Conservation (phyloP, 805 yeast species). For the Kazachstania kunashirensis region DNA sequence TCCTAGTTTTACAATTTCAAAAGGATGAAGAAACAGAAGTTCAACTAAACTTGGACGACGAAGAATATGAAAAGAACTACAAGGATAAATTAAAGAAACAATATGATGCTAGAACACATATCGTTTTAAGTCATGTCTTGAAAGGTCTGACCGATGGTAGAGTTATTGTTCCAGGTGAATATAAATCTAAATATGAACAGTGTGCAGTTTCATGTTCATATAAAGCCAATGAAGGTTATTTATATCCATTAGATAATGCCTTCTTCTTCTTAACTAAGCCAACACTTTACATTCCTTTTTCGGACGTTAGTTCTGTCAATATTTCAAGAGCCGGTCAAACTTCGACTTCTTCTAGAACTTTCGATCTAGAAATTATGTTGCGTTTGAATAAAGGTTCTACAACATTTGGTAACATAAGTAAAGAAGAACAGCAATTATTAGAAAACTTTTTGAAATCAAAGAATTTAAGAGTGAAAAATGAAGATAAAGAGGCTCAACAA, state of each 20-base stretch:
- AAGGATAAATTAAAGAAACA: slow-evolving; percentile 61
- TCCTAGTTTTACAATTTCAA: slow-evolving; percentile 78
- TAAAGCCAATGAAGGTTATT: slow-evolving; percentile 90
- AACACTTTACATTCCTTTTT: slow-evolving; percentile 78
- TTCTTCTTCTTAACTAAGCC: slow-evolving; percentile 89
- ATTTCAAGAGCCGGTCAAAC: slow-evolving; percentile 86
- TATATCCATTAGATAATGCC: slow-evolving; percentile 88
- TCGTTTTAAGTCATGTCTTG: slow-evolving; percentile 79
- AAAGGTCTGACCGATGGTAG: slow-evolving; percentile 85
- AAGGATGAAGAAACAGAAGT: slow-evolving; percentile 87
- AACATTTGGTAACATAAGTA: slow-evolving; percentile 77
- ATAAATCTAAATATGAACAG: slow-evolving; percentile 62
- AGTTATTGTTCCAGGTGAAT: slow-evolving; percentile 76
- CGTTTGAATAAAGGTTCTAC: slow-evolving; percentile 60
- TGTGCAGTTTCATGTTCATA: slow-evolving; percentile 87
- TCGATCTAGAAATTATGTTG: slow-evolving; percentile 75
- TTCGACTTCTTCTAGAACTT: slow-evolving; percentile 70
- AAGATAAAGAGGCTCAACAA: slow-evolving; percentile 78
- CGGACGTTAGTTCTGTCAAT: slow-evolving; percentile 66
- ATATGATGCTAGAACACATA: slow-evolving; percentile 77
- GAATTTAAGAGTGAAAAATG: slow-evolving; percentile 75
- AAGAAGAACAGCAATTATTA: slow-evolving; percentile 77
- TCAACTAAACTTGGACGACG: slow-evolving; percentile 76
- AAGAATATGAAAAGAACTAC: slow-evolving; percentile 66
- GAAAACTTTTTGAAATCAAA: slow-evolving; percentile 71